A percentile compares a stretch with the other conserved stretches of the same genome.
Evolutionary conservation across 2,329 filamentous ascomycete genomes (phyloP).

Genomic region (Xylariaceae sp.): DNA sequence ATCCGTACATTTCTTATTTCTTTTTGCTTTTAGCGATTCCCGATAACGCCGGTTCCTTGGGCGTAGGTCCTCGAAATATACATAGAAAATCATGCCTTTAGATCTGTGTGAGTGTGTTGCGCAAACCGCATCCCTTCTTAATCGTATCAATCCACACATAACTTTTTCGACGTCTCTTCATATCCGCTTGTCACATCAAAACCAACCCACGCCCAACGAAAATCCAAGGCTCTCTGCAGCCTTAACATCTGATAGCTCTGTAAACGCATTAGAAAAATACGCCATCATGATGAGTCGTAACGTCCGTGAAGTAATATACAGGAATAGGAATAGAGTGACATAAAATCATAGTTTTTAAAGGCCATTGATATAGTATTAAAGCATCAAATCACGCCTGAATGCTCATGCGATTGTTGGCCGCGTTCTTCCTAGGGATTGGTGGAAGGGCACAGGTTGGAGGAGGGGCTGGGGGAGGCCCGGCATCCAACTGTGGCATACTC

Average conservation of each 20-base stretch:
- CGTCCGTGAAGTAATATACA: background rate
- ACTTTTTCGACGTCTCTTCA: background rate
- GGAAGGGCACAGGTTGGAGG: conserved; percentile 59
- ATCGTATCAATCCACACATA: background rate
- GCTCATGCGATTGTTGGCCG: conserved; percentile 9
- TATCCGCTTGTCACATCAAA: background rate
- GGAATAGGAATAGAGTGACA: background rate
- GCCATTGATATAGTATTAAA: background rate
- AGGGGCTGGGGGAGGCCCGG: conserved; percentile 56
- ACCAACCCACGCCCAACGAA: background rate
- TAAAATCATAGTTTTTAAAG: conserved; percentile 1
- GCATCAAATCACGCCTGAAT: conserved; percentile 13
- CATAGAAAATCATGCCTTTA: background rate
- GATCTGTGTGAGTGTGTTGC: background rate
- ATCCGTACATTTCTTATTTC: no score
- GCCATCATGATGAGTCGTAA: background rate
- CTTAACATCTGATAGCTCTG: background rate
- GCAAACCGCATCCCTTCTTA: background rate
- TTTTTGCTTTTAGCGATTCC: background rate
- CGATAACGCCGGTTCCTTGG: background rate
- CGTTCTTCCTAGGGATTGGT: conserved; percentile 48
- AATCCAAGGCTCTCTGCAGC: background rate
- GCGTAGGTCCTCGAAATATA: background rate
- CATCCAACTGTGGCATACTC: conserved; percentile 55
- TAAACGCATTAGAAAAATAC: background rate